These are phyloP conservation scores for Musa itinerans DNA, from an alignment of 176 grass and related monocot species.

Conservation along the genomic window DNA sequence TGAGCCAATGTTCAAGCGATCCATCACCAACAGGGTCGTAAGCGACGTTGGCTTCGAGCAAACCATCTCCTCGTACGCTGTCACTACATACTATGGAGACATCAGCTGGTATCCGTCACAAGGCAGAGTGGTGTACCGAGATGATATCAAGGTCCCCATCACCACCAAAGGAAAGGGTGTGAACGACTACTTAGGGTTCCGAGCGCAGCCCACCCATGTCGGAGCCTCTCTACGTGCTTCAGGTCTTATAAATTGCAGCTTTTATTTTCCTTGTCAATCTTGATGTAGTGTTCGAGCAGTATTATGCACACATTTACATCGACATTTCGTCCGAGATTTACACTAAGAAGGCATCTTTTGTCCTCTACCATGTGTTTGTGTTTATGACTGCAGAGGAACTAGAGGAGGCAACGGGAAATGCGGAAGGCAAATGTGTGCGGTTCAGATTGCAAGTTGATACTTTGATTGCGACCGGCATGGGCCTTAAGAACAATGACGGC, in stretches of 20 bases:
- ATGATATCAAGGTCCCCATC: conserved; percentile 47
- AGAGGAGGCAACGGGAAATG: conserved; percentile 1
- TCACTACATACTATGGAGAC: conserved; percentile 50
- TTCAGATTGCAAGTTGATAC: background rate
- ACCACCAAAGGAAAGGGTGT: conserved; percentile 29
- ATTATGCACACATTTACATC: too few relatives aligned
- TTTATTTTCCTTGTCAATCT: too few relatives aligned
- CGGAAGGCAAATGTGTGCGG: conserved; percentile 18
- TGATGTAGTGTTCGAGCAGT: too few relatives aligned
- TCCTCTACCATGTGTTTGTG: too few relatives aligned
- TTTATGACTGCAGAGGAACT: background rate
- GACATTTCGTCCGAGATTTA: too few relatives aligned
- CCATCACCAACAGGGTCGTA: conserved; percentile 35
- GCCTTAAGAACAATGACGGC: conserved; percentile 22
- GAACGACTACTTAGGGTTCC: conserved; percentile 41
- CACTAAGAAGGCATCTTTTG: too few relatives aligned
- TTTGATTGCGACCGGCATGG: conserved; percentile 12
- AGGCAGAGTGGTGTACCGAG: conserved; percentile 38
- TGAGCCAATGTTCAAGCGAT: conserved; percentile 71
- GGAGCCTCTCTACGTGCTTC: conserved; percentile 7
- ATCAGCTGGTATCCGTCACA: conserved; percentile 54
- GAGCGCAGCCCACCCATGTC: conserved; percentile 20
- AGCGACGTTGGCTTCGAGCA: conserved; percentile 40
- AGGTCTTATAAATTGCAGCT: background rate
- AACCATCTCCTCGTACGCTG: conserved; percentile 32